Evolutionary conservation across 2,329 filamentous ascomycete species (phyloP), one percentile per base, ranked within the genome.

Genomic region (Penicillium sp.): DNA sequence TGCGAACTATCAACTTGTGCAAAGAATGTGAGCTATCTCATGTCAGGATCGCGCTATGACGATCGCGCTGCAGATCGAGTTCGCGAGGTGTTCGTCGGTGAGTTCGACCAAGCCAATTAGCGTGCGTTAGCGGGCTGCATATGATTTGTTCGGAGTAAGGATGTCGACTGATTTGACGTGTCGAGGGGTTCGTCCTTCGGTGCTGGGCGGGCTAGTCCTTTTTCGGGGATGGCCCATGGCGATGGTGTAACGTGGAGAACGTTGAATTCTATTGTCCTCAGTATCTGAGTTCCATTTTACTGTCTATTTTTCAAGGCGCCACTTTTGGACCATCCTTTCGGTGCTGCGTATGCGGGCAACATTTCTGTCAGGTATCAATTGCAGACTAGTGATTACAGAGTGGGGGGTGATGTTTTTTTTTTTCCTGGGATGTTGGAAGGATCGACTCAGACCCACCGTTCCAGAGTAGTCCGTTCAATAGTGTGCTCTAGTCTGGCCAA

Each of bases 401-500:
- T 29, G 28, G 28, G 28, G 28, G 49, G 31, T 49, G 26, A 26
- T n/a, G 21, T 24, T 38, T 29, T 31, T 46, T 49, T 21, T 21
- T 21, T 21, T 21, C 3, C 18, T 31, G 34, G 38, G 45, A 12
- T 51, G 36, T 39, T 45, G 49, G 23, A 26, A 45, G 41, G 58
- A 62, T 62, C 58, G 52, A 42, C 58, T 39, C 18, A 12, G 46
- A 49, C 56, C 59, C 58, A 57, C 58, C 42, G 50, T 42, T 51
- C 52, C 38, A 56, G 16, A 39, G 33, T 51, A 52, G 45, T 26
- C 28, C 46, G 52, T 46, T 59, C 59, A 62, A 62, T 61, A 61
- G 59, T 42, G 44, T 26, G 50, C 42, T 33, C 43, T 56, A 51
- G 47, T n/a, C 42, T 51, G 29, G 18, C 41, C 45, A 52, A 29